Conservation (phyloP, 2,329 filamentous ascomycete species). For the Paracoccidioides brasiliensis region DNA sequence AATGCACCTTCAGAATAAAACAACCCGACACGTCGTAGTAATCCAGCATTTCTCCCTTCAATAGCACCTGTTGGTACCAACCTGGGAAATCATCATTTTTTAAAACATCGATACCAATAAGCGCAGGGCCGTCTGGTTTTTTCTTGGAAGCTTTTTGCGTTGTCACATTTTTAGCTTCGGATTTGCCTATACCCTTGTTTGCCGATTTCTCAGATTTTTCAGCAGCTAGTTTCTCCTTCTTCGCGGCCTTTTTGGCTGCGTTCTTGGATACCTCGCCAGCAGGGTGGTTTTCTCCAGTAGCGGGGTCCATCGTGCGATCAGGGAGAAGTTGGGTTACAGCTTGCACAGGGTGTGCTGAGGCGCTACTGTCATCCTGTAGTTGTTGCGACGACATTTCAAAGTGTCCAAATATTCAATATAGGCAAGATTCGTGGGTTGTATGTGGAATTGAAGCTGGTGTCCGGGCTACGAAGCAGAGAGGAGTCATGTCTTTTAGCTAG, state of each 20-base stretch:
- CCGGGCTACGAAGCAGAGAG: background rate
- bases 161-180: slow-evolving; percentile 36
- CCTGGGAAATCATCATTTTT: slow-evolving; percentile 79
- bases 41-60: slow-evolving; percentile 94
- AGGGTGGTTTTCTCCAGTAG: slow-evolving; percentile 18
- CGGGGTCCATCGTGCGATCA: slow-evolving; percentile 29
- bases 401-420: background rate
- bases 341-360: slow-evolving; percentile 14
- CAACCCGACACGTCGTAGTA: slow-evolving; percentile 98
- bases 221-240: slow-evolving; percentile 32
- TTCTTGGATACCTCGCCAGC: slow-evolving; percentile 28
- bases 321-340: slow-evolving; percentile 25
- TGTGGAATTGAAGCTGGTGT: background rate
- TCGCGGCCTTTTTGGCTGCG: slow-evolving; percentile 37
- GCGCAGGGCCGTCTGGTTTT: slow-evolving; percentile 46
- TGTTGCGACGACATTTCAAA: background rate
- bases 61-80: slow-evolving; percentile 97
- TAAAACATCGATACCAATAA: slow-evolving; percentile 77
- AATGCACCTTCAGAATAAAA: slow-evolving; percentile 67
- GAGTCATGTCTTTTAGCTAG: slow-evolving; percentile 1
- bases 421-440: background rate
- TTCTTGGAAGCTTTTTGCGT: slow-evolving; percentile 34
- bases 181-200: slow-evolving; percentile 30
- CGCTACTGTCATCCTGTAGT: background rate
- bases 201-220: slow-evolving; percentile 27